Percentiles rank a stretch among this genome's conserved stretches.
These are phyloP conservation scores for Trypanosoma conorhini DNA, from an alignment of 208 protist genomes.

Conservation along the genomic window DNA sequence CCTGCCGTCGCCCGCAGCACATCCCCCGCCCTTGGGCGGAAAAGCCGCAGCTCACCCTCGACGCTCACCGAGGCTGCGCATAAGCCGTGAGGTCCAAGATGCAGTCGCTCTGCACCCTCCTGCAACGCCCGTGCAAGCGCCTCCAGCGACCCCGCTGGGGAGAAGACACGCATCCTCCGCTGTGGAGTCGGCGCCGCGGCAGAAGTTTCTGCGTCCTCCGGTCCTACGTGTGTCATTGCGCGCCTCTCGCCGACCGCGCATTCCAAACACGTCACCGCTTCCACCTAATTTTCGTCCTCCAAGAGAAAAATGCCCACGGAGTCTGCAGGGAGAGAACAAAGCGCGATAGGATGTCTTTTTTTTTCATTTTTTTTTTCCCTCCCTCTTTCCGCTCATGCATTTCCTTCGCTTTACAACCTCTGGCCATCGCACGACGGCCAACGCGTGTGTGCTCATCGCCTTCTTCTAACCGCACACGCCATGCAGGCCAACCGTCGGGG, in stretches of 20 bases:
- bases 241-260: neutral
- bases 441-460: no score
- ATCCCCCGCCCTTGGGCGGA: conserved; percentile 13
- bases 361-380: neutral
- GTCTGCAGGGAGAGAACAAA: conserved; percentile 18
- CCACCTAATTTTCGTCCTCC: neutral
- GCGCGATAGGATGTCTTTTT: conserved; percentile 5
- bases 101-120: conserved; percentile 11
- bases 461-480: no score
- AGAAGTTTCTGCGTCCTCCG: neutral
- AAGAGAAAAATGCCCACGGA: conserved; percentile 14
- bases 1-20: neutral
- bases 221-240: neutral
- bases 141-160: neutral
- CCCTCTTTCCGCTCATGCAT: neutral
- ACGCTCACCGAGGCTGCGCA: conserved; percentile 1
- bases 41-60: conserved; percentile 12
- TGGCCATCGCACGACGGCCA: no score
- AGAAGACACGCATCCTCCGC: neutral
- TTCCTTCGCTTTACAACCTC: no score
- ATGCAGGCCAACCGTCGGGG: no score
- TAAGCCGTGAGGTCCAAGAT: conserved; percentile 20
- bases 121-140: conserved; percentile 11
- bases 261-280: neutral
- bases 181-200: neutral